Evolutionary conservation across 164 flowering plant genomes (phyloP), one percentile per base, ranked within the genome.

Genomic region (Tetracentron sinense): DNA sequence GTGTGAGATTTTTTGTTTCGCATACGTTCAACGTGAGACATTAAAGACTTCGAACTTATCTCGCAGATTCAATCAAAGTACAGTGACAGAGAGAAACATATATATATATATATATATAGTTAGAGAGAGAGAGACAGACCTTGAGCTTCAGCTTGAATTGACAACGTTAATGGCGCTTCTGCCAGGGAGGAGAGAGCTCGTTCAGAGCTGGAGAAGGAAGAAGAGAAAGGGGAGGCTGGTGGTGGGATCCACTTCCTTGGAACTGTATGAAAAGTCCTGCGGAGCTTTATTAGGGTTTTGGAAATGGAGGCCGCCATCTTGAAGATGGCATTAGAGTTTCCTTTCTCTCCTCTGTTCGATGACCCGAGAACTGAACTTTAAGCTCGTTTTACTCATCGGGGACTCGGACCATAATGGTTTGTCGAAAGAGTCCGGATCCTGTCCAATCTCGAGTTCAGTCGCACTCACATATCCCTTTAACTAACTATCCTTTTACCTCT

Each of bases 111-210:
- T n/a, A n/a, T n/a, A n/a, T 19, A 56, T 8, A 68, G 62, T 8
- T 6, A 64, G 59, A 31, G 56, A 56, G 28, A 56, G 11, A 61
- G 42, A 62, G 49, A 54, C 55, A 62, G 49, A 72, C 71, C 64
- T 57, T 72, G 70, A 50, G 80, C 1, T 50, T 73, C 78, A 61
- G 63, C 44, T 38, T 12, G 66, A 48, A 73, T 60, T 14, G 75
- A 42, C 10, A 74, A 4, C 10, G 62, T 26, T 8, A 71, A 53
- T 30, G 51, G 30, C 17, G 54, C 29, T 54, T 44, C 66, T 58
- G 44, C 17, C 31, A 55, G 17, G 15, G 63, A 58, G 20, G 61
- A 29, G 23, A 60, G 28, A 19, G 56, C 54, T 26, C 70, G 42
- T 29, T 66, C 67, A 21, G 66, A 42, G 19, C 48, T 54, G 57